Conservation (phyloP, 108 stramenopile species). For the Cyclostephanos invisitatus region DNA sequence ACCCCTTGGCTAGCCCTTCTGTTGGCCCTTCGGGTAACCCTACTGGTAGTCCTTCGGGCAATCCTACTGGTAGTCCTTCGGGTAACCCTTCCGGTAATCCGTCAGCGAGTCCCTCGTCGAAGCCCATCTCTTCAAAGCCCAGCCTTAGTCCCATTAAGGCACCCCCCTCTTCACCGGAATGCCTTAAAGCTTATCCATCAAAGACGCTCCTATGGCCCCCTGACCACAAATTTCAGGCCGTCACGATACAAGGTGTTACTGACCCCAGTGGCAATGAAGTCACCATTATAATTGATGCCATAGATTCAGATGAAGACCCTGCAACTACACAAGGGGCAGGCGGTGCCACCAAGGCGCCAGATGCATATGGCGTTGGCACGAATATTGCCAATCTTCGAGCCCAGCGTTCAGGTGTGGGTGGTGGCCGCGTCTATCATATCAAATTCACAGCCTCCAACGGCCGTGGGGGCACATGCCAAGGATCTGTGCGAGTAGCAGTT, state of each 20-base stretch:
- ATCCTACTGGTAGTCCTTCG: too few species aligned
- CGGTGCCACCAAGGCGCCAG: not conserved
- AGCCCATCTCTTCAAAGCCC: too few species aligned
- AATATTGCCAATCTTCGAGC: not conserved
- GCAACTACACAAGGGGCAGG: not conserved
- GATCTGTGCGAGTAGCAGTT: too few species aligned
- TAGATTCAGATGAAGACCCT: not conserved
- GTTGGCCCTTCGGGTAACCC: too few species aligned
- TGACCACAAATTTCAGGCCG: not conserved
- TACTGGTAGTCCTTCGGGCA: too few species aligned
- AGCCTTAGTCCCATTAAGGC: too few species aligned
- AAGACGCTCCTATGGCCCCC: not conserved
- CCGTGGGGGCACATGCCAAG: not conserved
- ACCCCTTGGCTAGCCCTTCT: too few species aligned
- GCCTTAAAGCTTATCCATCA: not conserved
- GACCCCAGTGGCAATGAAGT: not conserved
- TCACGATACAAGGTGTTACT: not conserved
- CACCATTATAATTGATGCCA: not conserved
- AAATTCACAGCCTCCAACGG: not conserved
- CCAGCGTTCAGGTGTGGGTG: not conserved
- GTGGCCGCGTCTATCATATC: not conserved
- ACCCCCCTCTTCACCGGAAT: too few species aligned
- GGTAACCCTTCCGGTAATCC: too few species aligned
- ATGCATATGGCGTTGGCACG: not conserved
- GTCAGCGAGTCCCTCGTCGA: too few species aligned